These are phyloP conservation scores for Microstroma glucosiphilum DNA, from an alignment of 1,284 basidiomycete species.

Conservation along the genomic window DNA sequence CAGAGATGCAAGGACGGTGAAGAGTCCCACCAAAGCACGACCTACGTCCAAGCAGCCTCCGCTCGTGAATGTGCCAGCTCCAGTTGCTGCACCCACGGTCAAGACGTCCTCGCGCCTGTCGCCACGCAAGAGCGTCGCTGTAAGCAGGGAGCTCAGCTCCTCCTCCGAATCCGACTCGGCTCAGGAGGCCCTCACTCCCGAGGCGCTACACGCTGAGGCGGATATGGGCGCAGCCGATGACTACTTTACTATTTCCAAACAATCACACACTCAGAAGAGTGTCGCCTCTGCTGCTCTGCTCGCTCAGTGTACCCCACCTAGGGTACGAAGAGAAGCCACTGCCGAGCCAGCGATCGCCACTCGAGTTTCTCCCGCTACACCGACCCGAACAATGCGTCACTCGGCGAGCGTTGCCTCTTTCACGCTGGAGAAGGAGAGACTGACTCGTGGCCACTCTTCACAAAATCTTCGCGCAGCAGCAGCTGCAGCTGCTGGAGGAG, in stretches of 20 bases:
- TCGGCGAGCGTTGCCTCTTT: constrained; percentile 27
- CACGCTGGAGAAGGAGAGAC: background rate
- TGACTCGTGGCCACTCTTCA: constrained; percentile 22
- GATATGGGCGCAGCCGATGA: background rate
- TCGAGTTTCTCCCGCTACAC: background rate
- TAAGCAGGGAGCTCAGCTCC: background rate
- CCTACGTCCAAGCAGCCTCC: background rate
- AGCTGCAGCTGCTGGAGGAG: constrained; percentile 6
- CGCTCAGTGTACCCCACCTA: background rate
- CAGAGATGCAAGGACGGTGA: background rate
- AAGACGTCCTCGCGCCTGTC: constrained; percentile 10
- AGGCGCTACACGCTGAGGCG: background rate
- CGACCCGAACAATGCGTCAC: constrained; percentile 15
- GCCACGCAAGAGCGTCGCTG: background rate
- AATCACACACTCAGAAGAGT: background rate
- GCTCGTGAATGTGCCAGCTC: background rate
- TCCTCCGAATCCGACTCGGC: no score
- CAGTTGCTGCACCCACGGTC: constrained; percentile 12
- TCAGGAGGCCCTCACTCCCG: background rate
- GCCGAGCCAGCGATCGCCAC: background rate
- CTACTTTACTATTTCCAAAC: background rate
- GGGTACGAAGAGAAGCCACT: background rate
- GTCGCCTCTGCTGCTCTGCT: background rate
- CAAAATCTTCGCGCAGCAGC: constrained; percentile 28
- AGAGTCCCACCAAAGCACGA: background rate